Conservation (phyloP, 1,139 yeast species). For the Pneumocystis jirovecii region DNA sequence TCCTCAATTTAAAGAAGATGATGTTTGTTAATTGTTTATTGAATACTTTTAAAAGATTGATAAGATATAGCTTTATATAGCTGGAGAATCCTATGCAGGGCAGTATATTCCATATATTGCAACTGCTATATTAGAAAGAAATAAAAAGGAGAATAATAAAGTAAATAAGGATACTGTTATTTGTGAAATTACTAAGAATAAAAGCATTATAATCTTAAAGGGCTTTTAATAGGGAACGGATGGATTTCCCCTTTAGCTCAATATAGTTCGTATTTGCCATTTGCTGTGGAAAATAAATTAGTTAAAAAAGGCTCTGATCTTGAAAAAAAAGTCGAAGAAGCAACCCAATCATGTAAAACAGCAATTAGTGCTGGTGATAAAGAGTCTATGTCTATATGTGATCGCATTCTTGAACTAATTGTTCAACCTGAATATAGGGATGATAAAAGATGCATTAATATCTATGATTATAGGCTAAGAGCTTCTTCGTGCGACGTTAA, state of each 20-base stretch:
- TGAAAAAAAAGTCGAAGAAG: slow-evolving; percentile 22
- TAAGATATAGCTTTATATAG: slow-evolving; percentile 37
- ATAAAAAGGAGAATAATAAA: slow-evolving; percentile 21
- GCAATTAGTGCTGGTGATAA: slow-evolving; percentile 21
- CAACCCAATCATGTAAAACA: slow-evolving; percentile 21
- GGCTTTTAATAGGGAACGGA: slow-evolving; percentile 81
- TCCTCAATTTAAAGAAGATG: slow-evolving; percentile 54
- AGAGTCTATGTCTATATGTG: slow-evolving; percentile 21
- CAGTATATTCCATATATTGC: slow-evolving; percentile 89
- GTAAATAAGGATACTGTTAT: slow-evolving; percentile 9
- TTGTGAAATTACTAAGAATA: neutral
- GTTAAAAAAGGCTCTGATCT: slow-evolving; percentile 26
- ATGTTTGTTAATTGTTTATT: slow-evolving; percentile 18
- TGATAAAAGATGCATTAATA: slow-evolving; percentile 45
- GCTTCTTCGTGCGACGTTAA: slow-evolving; percentile 90
- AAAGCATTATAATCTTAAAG: slow-evolving; percentile 36
- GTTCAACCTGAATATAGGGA: slow-evolving; percentile 8
- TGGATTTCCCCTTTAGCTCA: slow-evolving; percentile 90
- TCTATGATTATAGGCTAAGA: slow-evolving; percentile 59
- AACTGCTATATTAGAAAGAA: slow-evolving; percentile 39
- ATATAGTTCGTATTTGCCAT: slow-evolving; percentile 69
- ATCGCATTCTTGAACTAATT: slow-evolving; percentile 17
- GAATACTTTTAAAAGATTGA: neutral
- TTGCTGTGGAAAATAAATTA: slow-evolving; percentile 44
- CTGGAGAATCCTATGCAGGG: slow-evolving; percentile 97